Evolutionary conservation across 257 asterid species (phyloP).

Genomic region (Rauvolfia tetraphylla): DNA sequence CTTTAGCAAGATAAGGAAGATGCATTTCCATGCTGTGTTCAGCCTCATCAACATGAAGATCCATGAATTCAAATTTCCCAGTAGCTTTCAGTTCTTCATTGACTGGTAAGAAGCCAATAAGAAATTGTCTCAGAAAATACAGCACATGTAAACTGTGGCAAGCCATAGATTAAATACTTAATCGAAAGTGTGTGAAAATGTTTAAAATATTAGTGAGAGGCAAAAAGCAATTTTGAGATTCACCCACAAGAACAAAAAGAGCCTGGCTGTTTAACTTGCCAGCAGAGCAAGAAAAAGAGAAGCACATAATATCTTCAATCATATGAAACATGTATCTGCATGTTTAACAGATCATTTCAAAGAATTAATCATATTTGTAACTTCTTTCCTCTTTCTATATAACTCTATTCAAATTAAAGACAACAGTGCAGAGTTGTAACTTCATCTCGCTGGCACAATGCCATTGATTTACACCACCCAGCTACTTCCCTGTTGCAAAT

Average conservation of each 20-base stretch:
- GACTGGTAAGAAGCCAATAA: constrained; percentile 39
- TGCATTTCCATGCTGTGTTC: constrained; percentile 99
- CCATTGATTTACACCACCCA: background rate
- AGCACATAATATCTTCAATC: background rate
- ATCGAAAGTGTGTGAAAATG: background rate
- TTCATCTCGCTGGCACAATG: too few relatives aligned
- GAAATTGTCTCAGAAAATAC: background rate
- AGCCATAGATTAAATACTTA: background rate
- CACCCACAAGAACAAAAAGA: background rate
- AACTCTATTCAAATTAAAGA: background rate
- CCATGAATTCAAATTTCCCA: constrained; percentile 88
- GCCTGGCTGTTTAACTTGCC: background rate
- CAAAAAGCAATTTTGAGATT: background rate
- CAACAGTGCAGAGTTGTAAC: background rate
- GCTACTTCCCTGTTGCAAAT: background rate
- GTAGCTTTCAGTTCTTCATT: constrained; percentile 83
- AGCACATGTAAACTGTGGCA: background rate
- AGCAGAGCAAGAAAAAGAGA: background rate
- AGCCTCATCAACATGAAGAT: constrained; percentile 86
- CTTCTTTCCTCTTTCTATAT: background rate
- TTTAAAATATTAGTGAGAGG: background rate
- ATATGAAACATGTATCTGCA: background rate
- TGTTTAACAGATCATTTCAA: background rate
- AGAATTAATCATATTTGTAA: background rate
- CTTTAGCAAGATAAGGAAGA: constrained; percentile 90